Evolutionary conservation across 1,139 yeast genomes (phyloP).

Genomic region (Lodderomyces metapsilosis): DNA sequence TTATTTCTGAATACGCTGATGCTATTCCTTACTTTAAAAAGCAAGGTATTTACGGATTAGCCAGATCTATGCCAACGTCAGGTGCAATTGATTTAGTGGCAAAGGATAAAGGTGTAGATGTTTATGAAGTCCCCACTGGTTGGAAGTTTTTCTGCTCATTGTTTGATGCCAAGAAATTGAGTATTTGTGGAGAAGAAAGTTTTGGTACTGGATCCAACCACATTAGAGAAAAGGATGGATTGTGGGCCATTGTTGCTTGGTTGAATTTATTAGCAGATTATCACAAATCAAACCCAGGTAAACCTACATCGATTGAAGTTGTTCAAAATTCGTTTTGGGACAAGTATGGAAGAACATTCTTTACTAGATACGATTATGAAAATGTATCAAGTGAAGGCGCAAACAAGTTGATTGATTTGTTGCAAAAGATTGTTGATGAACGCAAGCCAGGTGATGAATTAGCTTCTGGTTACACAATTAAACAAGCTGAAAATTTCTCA

Average conservation of each 20-base stretch:
- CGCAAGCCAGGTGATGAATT: conserved; percentile 43
- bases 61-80: conserved; percentile 98
- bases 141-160: conserved; percentile 98
- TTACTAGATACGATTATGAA: conserved; percentile 95
- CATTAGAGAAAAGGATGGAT: conserved; percentile 95
- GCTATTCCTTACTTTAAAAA: conserved; percentile 87
- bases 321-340: conserved; percentile 89
- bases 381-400: conserved; percentile 79
- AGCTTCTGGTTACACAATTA: conserved; percentile 50
- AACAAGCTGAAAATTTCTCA: conserved; percentile 83
- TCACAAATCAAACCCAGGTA: conserved; percentile 54
- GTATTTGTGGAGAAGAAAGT: conserved; percentile 97
- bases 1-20: conserved; percentile 89
- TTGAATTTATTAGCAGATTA: conserved; percentile 87
- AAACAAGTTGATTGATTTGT: conserved; percentile 56
- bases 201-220: conserved; percentile 98
- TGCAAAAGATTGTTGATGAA: conserved; percentile 38
- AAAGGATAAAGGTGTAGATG: conserved; percentile 64
- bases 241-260: conserved; percentile 99
- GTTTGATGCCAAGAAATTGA: conserved; percentile 87
- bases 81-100: conserved; percentile 95
- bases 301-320: conserved; percentile 60
- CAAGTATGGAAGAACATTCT: conserved; percentile 95
- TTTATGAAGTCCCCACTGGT: conserved; percentile 97
- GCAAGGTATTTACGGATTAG: conserved; percentile 87